These are phyloP conservation scores for Hyaloperonospora brassicae DNA, from an alignment of 352 stramenopile genomes.

Conservation along the genomic window DNA sequence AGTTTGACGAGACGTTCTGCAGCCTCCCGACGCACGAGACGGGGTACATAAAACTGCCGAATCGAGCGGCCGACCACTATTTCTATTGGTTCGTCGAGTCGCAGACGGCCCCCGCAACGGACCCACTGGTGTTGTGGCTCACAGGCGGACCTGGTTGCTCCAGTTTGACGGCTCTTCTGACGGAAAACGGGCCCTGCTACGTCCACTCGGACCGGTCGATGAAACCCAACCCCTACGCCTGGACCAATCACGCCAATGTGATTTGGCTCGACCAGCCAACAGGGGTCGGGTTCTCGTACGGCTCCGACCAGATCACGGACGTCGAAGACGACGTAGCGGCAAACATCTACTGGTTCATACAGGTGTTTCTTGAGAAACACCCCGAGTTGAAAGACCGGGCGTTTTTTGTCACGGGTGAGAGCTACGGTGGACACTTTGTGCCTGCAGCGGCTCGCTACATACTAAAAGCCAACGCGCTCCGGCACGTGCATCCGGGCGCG, in stretches of 20 bases:
- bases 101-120: conserved; percentile 20
- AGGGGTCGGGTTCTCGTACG: conserved; percentile 60
- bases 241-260: conserved; percentile 59
- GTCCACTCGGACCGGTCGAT: conserved; percentile 41
- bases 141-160: conserved; percentile 56
- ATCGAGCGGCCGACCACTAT: conserved; percentile 47
- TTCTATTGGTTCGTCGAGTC: conserved; percentile 70
- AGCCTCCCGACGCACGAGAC: conserved; percentile 33
- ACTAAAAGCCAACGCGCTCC: conserved; percentile 32
- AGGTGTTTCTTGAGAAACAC: conserved; percentile 54
- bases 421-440: conserved; percentile 62
- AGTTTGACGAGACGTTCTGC: conserved; percentile 32
- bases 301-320: conserved; percentile 31
- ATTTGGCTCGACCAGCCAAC: conserved; percentile 70
- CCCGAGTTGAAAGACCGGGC: conserved; percentile 35
- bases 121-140: conserved; percentile 61
- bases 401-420: conserved; percentile 63
- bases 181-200: conserved; percentile 58
- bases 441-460: conserved; percentile 50
- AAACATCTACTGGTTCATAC: conserved; percentile 68
- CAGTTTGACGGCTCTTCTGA: conserved; percentile 45
- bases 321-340: conserved; percentile 49
- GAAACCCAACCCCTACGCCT: conserved; percentile 44
- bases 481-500: conserved; percentile 15
- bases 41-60: conserved; percentile 45